A percentile compares a stretch with the other conserved stretches of the same genome.
These are phyloP conservation scores for Pinus taeda DNA, from an alignment of 75 land plant genomes.

Conservation along the genomic window DNA sequence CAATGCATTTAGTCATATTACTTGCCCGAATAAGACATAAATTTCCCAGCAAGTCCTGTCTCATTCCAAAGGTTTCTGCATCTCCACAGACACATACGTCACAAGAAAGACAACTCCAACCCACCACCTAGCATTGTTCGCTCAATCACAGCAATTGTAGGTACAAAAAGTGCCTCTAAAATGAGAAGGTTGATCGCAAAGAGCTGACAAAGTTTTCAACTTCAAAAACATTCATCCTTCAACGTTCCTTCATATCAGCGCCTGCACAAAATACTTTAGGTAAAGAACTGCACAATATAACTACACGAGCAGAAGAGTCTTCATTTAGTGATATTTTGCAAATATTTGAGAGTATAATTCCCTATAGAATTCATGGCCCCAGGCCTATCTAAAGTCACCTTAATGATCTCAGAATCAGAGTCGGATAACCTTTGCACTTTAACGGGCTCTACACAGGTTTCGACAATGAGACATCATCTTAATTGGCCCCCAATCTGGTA, in stretches of 20 bases:
- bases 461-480: conserved; percentile 24
- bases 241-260: conserved; percentile 84
- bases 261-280: conserved; percentile 95
- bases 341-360: conserved; percentile 61
- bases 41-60: too few species aligned
- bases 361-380: conserved; percentile 83
- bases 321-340: conserved; percentile 36
- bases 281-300: conserved; percentile 71
- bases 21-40: too few species aligned
- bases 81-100: too few species aligned
- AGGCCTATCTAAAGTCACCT: conserved; percentile 74
- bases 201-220: too few species aligned
- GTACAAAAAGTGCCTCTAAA: too few species aligned
- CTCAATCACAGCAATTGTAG: too few species aligned
- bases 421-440: conserved; percentile 20
- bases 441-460: conserved; percentile 21
- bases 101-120: too few species aligned
- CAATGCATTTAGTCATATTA: too few species aligned
- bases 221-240: too few species aligned
- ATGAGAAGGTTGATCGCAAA: too few species aligned
- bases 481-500: background rate
- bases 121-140: too few species aligned
- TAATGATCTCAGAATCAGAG: conserved; percentile 55
- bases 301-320: conserved; percentile 60
- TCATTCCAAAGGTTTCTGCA: too few species aligned